Evolutionary conservation across 352 stramenopile genomes (phyloP), one percentile per base, ranked within the genome.

Genomic region (Pythium coloratum): DNA sequence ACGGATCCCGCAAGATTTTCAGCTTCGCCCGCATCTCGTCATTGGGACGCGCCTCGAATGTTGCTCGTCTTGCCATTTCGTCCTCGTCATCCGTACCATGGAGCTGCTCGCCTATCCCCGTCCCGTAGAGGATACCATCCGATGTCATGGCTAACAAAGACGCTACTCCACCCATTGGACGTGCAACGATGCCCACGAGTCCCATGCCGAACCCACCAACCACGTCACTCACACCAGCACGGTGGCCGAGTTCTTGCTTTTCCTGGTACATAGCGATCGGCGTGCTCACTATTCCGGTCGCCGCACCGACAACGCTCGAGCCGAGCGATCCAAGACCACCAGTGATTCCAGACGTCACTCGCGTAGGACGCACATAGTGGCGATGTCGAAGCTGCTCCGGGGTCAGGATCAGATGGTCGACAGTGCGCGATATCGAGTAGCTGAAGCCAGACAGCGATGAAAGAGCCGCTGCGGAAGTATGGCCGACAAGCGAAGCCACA

Each of bases 391-490:
- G 71, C 64, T 92, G 77, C 8, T 90, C 76, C 1, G 79, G 72
- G 8, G 85, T 75, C 13, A 94, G 65, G 2, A 82, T 90, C 24
- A 95, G 75, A 64, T 94, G 85, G 64, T 95, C 85, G 72, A 95
- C 81, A 40, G 87, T 93, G 6, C 77, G 78, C 0, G 85, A 95
- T 30, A 95, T 82, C 8, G 87, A 91, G 66, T 94, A 91, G 34
- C 83, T 90, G 59, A 95, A 90, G 0, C 85, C 87, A 18, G 87
- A 91, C 26, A 95, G 60, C 0, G 85, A 95, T 8, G 84, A 84
- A 7, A 95, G 76, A 12, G 76, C 80, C 36, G 85, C 87, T 42
- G 83, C 74, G 1, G 85, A 90, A 3, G 84, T 77, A 69, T 94
- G 87, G 0, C 84, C 76, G n/a, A 89, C 63, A 53, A 94, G 88